phyloP scores from a whole-genome alignment of 495 filamentous ascomycete species.

The Chaetomidium leptoderma region DNA sequence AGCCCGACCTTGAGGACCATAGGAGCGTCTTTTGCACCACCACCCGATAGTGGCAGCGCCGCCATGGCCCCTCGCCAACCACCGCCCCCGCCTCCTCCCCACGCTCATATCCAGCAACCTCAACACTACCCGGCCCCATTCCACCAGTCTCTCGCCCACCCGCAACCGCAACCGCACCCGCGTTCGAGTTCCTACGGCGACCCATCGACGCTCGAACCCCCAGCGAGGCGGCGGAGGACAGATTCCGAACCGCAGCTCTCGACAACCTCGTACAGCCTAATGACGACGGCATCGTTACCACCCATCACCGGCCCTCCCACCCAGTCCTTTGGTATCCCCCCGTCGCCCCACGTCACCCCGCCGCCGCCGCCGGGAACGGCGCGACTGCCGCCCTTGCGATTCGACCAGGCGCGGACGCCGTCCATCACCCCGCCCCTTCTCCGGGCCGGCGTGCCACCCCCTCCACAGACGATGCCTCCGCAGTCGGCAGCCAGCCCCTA shows the following conservation, averaged over 20 bases:
- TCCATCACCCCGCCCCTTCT: conserved; percentile 28
- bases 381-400: conserved; percentile 43
- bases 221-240: conserved; percentile 42
- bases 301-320: conserved; percentile 29
- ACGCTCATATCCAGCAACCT: conserved; percentile 17
- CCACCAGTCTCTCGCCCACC: conserved; percentile 16
- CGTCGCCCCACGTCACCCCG: conserved; percentile 40
- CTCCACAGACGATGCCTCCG: conserved; percentile 12
- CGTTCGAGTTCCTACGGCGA: conserved; percentile 29
- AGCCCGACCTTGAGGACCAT: conserved; percentile 41
- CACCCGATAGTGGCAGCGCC: conserved; percentile 37
- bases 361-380: conserved; percentile 34
- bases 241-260: conserved; percentile 41
- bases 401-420: conserved; percentile 34
- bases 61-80: conserved; percentile 24
- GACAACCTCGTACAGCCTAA: conserved; percentile 34
- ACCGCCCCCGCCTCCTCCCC: conserved; percentile 19
- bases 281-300: conserved; percentile 33
- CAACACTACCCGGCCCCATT: conserved; percentile 21
- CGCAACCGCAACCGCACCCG: conserved; percentile 20
- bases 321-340: conserved; percentile 30
- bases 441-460: conserved; percentile 14
- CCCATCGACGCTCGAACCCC: conserved; percentile 38
- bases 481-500: conserved; percentile 5
- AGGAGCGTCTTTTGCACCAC: conserved; percentile 27